These are phyloP conservation scores for Citrus inodora DNA, from an alignment of 345 rosid genomes.

Conservation along the genomic window DNA sequence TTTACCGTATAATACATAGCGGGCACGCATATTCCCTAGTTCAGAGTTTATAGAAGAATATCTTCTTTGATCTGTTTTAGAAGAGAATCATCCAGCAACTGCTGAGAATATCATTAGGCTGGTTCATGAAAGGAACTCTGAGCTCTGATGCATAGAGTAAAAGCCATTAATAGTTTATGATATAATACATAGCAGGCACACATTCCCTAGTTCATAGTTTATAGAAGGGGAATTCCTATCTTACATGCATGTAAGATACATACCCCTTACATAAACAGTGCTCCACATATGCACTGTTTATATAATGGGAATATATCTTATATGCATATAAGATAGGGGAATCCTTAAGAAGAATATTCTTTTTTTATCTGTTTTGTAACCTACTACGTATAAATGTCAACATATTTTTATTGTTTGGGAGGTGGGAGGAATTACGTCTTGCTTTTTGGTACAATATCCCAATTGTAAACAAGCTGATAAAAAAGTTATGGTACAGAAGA, in stretches of 20 bases:
- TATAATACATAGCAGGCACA: not conserved
- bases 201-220: not conserved
- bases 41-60: not conserved
- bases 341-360: too few species aligned
- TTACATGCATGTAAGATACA: too few species aligned
- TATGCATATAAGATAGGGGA: too few species aligned
- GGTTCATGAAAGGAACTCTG: not conserved
- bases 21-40: not conserved
- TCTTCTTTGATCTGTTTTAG: not conserved
- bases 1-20: not conserved
- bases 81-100: slow-evolving; percentile 25
- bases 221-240: too few species aligned
- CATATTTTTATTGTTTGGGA: too few species aligned
- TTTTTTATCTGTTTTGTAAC: not conserved
- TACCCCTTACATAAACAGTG: too few species aligned
- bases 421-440: too few species aligned
- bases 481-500: not conserved
- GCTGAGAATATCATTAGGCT: not conserved
- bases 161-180: not conserved
- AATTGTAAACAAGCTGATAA: not conserved
- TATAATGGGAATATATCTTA: too few species aligned
- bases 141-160: not conserved
- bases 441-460: not conserved
- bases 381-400: not conserved
- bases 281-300: too few species aligned